Evolutionary conservation across 345 rosid species (phyloP).

Genomic region (Eucalyptus sideroxylon): DNA sequence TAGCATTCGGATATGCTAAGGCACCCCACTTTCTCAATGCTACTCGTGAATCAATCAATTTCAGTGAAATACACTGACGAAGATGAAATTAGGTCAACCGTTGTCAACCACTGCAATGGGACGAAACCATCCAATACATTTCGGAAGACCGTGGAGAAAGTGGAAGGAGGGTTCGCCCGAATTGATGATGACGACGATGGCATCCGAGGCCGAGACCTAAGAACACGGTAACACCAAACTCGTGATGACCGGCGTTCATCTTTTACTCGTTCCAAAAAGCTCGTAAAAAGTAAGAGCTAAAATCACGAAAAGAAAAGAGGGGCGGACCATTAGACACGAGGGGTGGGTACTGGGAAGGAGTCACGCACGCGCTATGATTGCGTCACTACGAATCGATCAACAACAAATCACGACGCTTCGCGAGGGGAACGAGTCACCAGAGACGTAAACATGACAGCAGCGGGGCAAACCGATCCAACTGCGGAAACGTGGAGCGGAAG

Average conservation of each 20-base stretch:
- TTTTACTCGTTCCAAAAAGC: background rate
- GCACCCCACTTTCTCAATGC: too few species aligned
- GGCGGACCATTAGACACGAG: background rate
- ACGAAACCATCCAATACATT: background rate
- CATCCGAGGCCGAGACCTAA: background rate
- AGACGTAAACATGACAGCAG: background rate
- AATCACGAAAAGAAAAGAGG: background rate
- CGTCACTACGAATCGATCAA: background rate
- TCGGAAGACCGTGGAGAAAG: background rate
- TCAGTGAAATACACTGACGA: background rate
- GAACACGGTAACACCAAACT: background rate
- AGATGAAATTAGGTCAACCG: background rate
- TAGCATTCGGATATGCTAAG: background rate
- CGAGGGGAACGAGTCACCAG: background rate
- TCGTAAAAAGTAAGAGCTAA: background rate
- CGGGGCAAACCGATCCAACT: background rate
- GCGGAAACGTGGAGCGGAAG: background rate
- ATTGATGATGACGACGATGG: background rate
- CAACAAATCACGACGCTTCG: background rate
- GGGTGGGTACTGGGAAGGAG: background rate
- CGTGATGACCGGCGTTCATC: background rate
- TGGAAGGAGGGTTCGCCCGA: background rate
- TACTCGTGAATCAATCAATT: background rate
- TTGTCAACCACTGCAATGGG: background rate
- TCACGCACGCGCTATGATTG: background rate